Base-by-base conservation (phyloP, 73 alveolate species). In the Symbiodinium pilosum region DNA sequence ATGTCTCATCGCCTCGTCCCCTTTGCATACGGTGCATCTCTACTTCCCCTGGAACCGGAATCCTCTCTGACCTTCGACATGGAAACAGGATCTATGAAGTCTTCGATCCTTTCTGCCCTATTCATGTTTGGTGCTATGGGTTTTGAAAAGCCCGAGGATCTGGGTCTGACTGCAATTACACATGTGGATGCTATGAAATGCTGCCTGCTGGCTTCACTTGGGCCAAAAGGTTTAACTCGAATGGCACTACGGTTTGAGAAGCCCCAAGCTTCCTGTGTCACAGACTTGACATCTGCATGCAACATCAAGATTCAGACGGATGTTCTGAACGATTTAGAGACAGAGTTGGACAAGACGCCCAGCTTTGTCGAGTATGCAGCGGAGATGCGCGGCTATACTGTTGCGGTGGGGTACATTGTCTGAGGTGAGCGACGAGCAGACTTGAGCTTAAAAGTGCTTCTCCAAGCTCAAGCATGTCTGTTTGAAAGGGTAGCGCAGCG, bases 1-100 rank as follows among this genome's bases (percentile, higher is more conserved):
- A 91, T 91, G 97, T 91, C 97, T 32, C 75, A 91, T 26, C 97
- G 97, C 30, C 36, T 91, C 68, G 97, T 91, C 39, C 97, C 97
- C 2, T 86, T 42, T 24, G 87, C 97, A 43, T 91, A 91, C 41
- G 97, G 88, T 9, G 97, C 97, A 32, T 91, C 97, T 41, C 54
- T 91, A 51, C 44, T 91, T 41, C 97, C 97, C 30, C 16, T 68
- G 41, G 97, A 91, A 77, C 97, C 97, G 39, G 97, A 91, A 56
- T 42, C 81, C 88, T 91, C 97, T 20, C 71, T 91, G 88, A 91
- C 87, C 87, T 91, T 91, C 47, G 97, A 68, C 36, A 91, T 91
- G 97, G 97, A 68, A 77, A 40, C 97, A 40, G 88, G 68, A 39
- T 75, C 52, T 51, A 38, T 75, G 87, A 38, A 39, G 87, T 75